Evolutionary conservation across 192 early-diverging fungal species (phyloP), one percentile per base, ranked within the genome.

Genomic region (Diversispora epigaea): DNA sequence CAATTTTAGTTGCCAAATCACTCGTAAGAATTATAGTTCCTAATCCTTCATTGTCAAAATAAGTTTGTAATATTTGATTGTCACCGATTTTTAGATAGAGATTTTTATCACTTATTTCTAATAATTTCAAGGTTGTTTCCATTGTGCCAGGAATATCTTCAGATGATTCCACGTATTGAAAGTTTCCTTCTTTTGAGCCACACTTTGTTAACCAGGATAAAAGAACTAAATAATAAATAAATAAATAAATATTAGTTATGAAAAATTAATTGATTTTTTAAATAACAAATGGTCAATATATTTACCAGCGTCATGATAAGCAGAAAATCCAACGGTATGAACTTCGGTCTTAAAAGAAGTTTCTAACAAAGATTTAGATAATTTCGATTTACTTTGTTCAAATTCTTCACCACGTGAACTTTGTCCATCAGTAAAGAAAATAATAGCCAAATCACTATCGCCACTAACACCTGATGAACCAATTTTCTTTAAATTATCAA

Each of bases 401-500:
- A 12, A 8, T 0, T 32, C 12, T 40, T 32, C 17, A 15, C 17
- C n/a, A 57, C 9, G 8, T 0, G 25, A 12, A 43, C 73, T 75
- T 50, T 75, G 77, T 3, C 82, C 82, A 56, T 83, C 82, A 9
- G 82, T 83, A 50, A 83, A 76, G 73, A 83, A 80, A 66, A 83
- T 80, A 12, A 83, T 52, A 3, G 79, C 78, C 6, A 71, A 40
- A 65, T 78, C 76, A 0, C 73, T 65, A 25, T 32, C 25, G 2
- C 25, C 25, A 32, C n/a, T n/a, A n/a, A n/a, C n/a, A n/a, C n/a
- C n/a, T n/a, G n/a, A n/a, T n/a, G n/a, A n/a, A n/a, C 80, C 76
- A 12, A 67, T 56, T 19, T 52, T 40, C 14, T 66, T 46, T 3
- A 76, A 63, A 8, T 74, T 45, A 0, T 55, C 40, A 44, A 77